Evolutionary conservation across 495 filamentous ascomycete genomes (phyloP).

Genomic region (Aspergillus steynii): DNA sequence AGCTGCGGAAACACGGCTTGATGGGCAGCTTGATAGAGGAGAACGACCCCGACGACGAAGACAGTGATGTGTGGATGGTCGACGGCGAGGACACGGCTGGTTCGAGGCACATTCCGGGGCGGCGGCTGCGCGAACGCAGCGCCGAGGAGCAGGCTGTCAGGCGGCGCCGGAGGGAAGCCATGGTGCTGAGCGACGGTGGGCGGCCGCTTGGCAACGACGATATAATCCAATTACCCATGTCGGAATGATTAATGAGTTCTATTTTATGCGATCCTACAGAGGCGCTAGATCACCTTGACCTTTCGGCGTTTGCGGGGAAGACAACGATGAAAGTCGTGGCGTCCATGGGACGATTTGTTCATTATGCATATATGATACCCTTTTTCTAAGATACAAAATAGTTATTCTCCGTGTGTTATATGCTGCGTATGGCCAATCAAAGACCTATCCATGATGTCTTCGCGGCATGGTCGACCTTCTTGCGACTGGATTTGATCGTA

Average conservation of each 20-base stretch:
- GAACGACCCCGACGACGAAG: slow-evolving; percentile 44
- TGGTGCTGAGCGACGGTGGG: slow-evolving; percentile 54
- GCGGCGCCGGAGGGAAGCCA: slow-evolving; percentile 53
- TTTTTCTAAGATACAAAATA: slow-evolving; percentile 1
- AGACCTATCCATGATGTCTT: slow-evolving; percentile 75
- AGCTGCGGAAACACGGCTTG: slow-evolving; percentile 46
- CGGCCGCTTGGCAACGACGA: slow-evolving; percentile 49
- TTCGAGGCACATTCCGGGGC: slow-evolving; percentile 26
- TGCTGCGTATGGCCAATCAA: slow-evolving; percentile 27
- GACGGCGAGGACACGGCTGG: slow-evolving; percentile 50
- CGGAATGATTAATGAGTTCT: slow-evolving; percentile 13
- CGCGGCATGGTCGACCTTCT: slow-evolving; percentile 86
- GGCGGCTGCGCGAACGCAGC: slow-evolving; percentile 45
- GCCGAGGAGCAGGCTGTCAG: slow-evolving; percentile 50
- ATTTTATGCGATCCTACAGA: background rate
- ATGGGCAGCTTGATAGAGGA: slow-evolving; percentile 47
- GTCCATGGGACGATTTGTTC: background rate
- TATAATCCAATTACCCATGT: slow-evolving; percentile 49
- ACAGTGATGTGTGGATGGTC: slow-evolving; percentile 53
- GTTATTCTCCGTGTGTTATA: slow-evolving; percentile 12
- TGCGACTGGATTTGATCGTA: slow-evolving; percentile 84
- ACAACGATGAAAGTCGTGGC: background rate
- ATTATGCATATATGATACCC: slow-evolving; percentile 19
- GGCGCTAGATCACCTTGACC: background rate
- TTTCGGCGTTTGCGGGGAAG: background rate